phyloP scores from a whole-genome alignment of 2,329 filamentous ascomycete genomes.

The Penicillium sp. region DNA sequence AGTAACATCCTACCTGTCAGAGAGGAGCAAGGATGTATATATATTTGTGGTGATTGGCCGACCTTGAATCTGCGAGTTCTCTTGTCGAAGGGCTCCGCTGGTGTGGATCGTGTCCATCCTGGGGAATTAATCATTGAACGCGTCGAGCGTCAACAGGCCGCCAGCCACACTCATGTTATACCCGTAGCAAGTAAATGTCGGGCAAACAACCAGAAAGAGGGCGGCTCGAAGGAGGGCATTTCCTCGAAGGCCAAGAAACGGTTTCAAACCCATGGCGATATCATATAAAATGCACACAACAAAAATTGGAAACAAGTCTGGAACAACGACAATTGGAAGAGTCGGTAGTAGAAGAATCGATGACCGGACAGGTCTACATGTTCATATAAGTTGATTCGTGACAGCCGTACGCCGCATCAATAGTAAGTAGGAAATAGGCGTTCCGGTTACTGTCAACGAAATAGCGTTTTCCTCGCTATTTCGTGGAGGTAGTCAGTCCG shows the following conservation, averaged over 20 bases:
- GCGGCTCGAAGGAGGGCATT: conserved; percentile 21
- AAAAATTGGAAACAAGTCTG: too few species aligned
- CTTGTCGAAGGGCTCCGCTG: conserved; percentile 31
- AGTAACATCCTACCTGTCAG: neutral
- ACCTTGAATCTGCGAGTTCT: conserved; percentile 46
- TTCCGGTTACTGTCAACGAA: too few species aligned
- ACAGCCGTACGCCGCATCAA: too few species aligned
- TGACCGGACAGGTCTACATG: too few species aligned
- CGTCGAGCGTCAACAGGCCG: conserved; percentile 40
- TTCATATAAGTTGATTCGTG: too few species aligned
- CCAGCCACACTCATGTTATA: conserved; percentile 54
- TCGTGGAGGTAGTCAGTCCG: too few species aligned
- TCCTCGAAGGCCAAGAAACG: conserved; percentile 22
- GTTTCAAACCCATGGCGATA: conserved; percentile 17
- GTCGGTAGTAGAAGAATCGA: too few species aligned
- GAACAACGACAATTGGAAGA: too few species aligned
- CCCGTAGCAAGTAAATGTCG: conserved; percentile 49
- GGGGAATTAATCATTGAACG: conserved; percentile 42
- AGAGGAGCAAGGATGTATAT: neutral
- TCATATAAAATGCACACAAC: too few species aligned
- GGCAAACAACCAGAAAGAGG: conserved; percentile 23
- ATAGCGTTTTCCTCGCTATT: too few species aligned
- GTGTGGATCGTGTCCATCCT: conserved; percentile 49
- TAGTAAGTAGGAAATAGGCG: too few species aligned
- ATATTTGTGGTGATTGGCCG: neutral